Base-by-base conservation (phyloP, 2,329 filamentous ascomycete genomes). In the Tolypocladium sp. region DNA sequence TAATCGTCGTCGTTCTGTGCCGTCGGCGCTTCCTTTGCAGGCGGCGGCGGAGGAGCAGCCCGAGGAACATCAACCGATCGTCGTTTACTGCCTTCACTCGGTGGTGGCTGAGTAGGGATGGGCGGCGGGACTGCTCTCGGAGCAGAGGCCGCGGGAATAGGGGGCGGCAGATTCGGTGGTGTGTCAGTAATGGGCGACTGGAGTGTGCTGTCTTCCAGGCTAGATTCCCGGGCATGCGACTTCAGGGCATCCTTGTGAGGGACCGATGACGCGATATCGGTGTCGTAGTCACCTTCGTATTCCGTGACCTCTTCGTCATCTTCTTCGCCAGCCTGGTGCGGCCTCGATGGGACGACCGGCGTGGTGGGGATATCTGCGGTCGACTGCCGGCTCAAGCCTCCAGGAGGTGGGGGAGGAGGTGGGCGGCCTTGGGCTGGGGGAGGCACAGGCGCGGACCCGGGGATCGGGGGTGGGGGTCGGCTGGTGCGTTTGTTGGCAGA, bases 251-350 rank as follows among this genome's bases (percentile, higher is more conserved):
- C 93, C 74, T 96, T 97, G 73, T 96, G 91, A 59, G 90, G 91
- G n/a, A 85, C 91, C 12, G 91, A 88, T n/a, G 92, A 91, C 2
- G 89, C 92, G 69, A 97, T 97, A 70, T 97, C 94, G 8, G 94
- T 97, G 67, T 97, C 94, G 70, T 97, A 97, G 69, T 97, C 94
- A 8, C 93, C 94, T 70, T 99, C 94, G 69, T 97, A 97, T 69
- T 97, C 93, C 0, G 91, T 95, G 40, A 91, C 82, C 68, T 95
- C 92, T 60, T 89, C 91, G 33, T 85, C 87, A 17, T 88, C 87
- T 38, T 86, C 86, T 38, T 89, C 87, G 30, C 76, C 81, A 61
- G 77, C 77, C 59, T 76, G 72, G 12, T 68, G 65, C 13, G 73
- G 73, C 62, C 79, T 69, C 58, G 74, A 65, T 30, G 81, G 59